Evolutionary conservation across 2,329 filamentous ascomycete species (phyloP).

Genomic region (Fusarium incarnatum): DNA sequence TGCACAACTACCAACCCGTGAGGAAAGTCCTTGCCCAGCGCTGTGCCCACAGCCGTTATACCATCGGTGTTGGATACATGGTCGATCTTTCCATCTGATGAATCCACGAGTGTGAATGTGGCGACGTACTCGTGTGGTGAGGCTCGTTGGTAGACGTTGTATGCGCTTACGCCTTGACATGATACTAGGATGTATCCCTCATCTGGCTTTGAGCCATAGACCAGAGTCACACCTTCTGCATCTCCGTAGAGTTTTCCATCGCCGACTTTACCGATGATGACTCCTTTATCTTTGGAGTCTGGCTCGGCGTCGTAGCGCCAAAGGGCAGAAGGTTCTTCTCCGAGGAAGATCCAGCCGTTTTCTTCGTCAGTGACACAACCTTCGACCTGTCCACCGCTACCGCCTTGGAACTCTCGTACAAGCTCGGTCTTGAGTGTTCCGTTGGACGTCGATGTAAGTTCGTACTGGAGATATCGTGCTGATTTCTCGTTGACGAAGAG

Average conservation of each 20-base stretch:
- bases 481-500: slow-evolving; percentile 67
- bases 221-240: slow-evolving; percentile 65
- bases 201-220: slow-evolving; percentile 57
- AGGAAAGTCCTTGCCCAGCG: slow-evolving; percentile 56
- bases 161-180: slow-evolving; percentile 64
- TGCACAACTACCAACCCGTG: slow-evolving; percentile 62
- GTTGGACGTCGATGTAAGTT: slow-evolving; percentile 56
- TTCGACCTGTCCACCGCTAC: slow-evolving; percentile 65
- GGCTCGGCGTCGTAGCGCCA: slow-evolving; percentile 66
- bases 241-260: slow-evolving; percentile 63
- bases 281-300: slow-evolving; percentile 51
- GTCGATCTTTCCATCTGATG: slow-evolving; percentile 57
- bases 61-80: slow-evolving; percentile 66
- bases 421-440: slow-evolving; percentile 59
- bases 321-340: slow-evolving; percentile 63
- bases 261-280: slow-evolving; percentile 56
- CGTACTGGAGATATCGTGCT: slow-evolving; percentile 65
- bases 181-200: slow-evolving; percentile 64
- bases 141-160: slow-evolving; percentile 62
- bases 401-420: slow-evolving; percentile 63
- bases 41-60: slow-evolving; percentile 58
- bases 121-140: slow-evolving; percentile 62
- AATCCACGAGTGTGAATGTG: slow-evolving; percentile 60
- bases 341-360: slow-evolving; percentile 62
- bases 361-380: slow-evolving; percentile 65